Conservation (phyloP, 768 basidiomycete species). For the Psilocybe tampanensis region DNA sequence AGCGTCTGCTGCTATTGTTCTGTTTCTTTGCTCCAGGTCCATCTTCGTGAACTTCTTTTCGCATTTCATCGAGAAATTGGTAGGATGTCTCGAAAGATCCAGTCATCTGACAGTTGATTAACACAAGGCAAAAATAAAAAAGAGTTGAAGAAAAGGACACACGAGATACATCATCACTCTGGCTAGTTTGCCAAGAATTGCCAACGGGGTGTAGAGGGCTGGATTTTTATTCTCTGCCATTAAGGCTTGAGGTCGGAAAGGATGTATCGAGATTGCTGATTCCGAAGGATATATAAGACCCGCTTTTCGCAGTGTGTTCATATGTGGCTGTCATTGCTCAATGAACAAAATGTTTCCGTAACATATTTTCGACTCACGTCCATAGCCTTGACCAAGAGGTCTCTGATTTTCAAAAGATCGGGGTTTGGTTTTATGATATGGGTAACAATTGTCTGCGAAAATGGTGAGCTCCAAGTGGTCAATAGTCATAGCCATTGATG, state of each 20-base stretch:
- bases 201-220: slow-evolving; percentile 56
- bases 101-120: slow-evolving; percentile 59
- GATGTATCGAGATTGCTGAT: slow-evolving; percentile 68
- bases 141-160: slow-evolving; percentile 21
- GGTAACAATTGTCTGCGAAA: slow-evolving; percentile 65
- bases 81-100: slow-evolving; percentile 82
- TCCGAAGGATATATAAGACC: slow-evolving; percentile 45
- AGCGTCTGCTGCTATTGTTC: slow-evolving; percentile 45
- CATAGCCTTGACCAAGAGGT: slow-evolving; percentile 73
- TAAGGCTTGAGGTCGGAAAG: slow-evolving; percentile 56
- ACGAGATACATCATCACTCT: slow-evolving; percentile 90
- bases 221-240: slow-evolving; percentile 37
- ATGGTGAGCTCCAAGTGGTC: not conserved
- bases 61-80: slow-evolving; percentile 55
- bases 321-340: slow-evolving; percentile 19
- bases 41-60: slow-evolving; percentile 33
- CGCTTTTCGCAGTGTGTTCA: slow-evolving; percentile 37
- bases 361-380: slow-evolving; percentile 44
- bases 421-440: slow-evolving; percentile 77
- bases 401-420: slow-evolving; percentile 64
- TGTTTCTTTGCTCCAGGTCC: slow-evolving; percentile 35
- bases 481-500: not conserved
- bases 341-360: slow-evolving; percentile 13
- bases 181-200: slow-evolving; percentile 60
- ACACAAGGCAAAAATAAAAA: too few relatives aligned